Conservation (phyloP, 2,329 filamentous ascomycete genomes). For the Herpotrichia juniperi region DNA sequence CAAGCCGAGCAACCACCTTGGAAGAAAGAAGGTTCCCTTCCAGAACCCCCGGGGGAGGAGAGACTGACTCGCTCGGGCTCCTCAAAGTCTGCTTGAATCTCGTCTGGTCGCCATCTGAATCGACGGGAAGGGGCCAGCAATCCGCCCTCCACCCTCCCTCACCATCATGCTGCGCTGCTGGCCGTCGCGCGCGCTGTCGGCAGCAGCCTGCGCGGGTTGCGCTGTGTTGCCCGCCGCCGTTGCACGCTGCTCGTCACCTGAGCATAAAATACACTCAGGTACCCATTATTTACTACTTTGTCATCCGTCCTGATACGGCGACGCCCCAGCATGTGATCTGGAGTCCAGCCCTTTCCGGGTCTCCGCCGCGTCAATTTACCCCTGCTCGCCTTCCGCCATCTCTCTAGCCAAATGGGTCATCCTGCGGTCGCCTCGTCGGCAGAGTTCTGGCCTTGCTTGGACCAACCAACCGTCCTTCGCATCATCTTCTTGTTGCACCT, state of each 20-base stretch:
- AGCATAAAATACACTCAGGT: slow-evolving; percentile 16
- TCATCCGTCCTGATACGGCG: slow-evolving; percentile 29
- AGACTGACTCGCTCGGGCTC: slow-evolving; percentile 32
- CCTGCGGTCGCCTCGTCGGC: slow-evolving; percentile 26
- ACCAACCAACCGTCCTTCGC: not conserved
- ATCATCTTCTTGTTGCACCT: not conserved
- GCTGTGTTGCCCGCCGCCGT: slow-evolving; percentile 9
- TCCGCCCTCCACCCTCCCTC: slow-evolving; percentile 16
- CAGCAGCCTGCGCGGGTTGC: slow-evolving; percentile 5
- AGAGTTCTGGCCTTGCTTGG: slow-evolving; percentile 21
- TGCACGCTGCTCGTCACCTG: slow-evolving; percentile 27
- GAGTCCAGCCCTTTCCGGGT: slow-evolving; percentile 1
- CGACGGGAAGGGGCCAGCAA: no score
- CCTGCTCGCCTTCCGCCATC: slow-evolving; percentile 3
- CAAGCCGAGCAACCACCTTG: not conserved
- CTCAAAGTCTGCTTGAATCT: no score
- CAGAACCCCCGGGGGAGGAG: slow-evolving; percentile 37
- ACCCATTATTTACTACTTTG: slow-evolving; percentile 30
- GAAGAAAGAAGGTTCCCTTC: slow-evolving; percentile 31
- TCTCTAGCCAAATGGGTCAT: slow-evolving; percentile 5
- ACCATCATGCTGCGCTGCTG: slow-evolving; percentile 7
- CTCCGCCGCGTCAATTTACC: slow-evolving; percentile 1
- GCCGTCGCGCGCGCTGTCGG: not conserved
- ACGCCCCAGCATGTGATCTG: not conserved
- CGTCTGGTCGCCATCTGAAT: no score